Base-by-base conservation (phyloP, 345 rosid genomes). In the Ceriops decandra region DNA sequence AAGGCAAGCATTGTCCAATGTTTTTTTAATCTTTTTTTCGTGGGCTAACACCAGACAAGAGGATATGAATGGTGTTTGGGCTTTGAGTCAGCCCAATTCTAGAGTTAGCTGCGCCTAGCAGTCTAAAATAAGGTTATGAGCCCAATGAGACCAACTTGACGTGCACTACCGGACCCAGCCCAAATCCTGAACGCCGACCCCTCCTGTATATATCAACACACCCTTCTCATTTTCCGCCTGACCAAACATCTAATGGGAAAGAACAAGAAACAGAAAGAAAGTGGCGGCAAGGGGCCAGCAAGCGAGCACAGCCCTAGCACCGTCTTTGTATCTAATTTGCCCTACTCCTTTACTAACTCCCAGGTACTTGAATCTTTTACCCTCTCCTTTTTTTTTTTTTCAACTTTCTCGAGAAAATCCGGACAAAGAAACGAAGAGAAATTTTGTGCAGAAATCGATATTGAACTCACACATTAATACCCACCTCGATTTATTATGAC, bases 271-370 rank as follows among this genome's bases (percentile, higher is more conserved):
- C 72, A 67, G 24, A 77, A 68, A 32, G 88, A 82, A 47, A 82
- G 76, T 72, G 80, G 75, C 72, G 82, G 80, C 33, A 80, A 79
- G 42, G 69, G 62, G 11, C 36, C 69, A 22, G 67, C 65, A 52
- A 65, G 79, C 51, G 84, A 79, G 52, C 93, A 91, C 85, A 77
- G 88, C 67, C 82, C 87, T 33, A 82, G 84, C 54, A 95, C 98
- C 64, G 86, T 91, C 6, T 87, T 90, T 79, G 86, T 95, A 69
- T 79, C 88, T 56, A 91, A 91, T 82, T 78, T 95, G 70, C 96
- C 98, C 32, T 89, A 86, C 81, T 80, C 98, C 33, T 87, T 86
- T 80, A 90, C 93, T 64, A 91, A 87, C 64, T 76, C 93, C 72
- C 91, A 86, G 98, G 98, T 90, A 62, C 60, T 62, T 1, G 22